These are phyloP conservation scores for Lodderomyces oxycetoniae DNA, from an alignment of 1,139 yeast genomes.

Conservation along the genomic window DNA sequence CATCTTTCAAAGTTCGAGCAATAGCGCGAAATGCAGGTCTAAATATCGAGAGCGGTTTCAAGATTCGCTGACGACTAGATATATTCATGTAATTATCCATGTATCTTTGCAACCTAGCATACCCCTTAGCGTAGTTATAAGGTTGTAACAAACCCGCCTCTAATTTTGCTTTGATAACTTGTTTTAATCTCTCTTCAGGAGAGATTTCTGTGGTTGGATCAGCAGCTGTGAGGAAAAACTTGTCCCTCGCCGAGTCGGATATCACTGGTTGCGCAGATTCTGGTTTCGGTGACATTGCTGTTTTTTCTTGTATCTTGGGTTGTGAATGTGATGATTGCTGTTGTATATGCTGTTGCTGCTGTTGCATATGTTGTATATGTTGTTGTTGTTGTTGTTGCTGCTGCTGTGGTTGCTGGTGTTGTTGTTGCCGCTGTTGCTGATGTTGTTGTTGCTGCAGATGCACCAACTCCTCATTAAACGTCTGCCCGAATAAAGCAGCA, in stretches of 20 bases:
- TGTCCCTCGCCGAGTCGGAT: slow-evolving; percentile 82
- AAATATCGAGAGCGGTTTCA: slow-evolving; percentile 80
- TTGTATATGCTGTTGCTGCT: slow-evolving; percentile 7
- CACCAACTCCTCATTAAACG: slow-evolving; percentile 16
- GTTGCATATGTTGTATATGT: slow-evolving; percentile 6
- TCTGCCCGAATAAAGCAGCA: slow-evolving; percentile 19
- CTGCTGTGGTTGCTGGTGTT: slow-evolving; percentile 12
- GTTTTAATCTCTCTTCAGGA: slow-evolving; percentile 89
- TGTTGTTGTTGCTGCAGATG: slow-evolving; percentile 11
- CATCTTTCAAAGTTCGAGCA: slow-evolving; percentile 85
- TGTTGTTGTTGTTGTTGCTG: slow-evolving; percentile 8
- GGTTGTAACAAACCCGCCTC: slow-evolving; percentile 94
- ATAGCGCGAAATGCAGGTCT: slow-evolving; percentile 94
- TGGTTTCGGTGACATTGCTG: slow-evolving; percentile 4
- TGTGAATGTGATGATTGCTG: too few species aligned
- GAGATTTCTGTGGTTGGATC: slow-evolving; percentile 94
- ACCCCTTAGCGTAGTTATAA: slow-evolving; percentile 90
- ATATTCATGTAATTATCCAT: slow-evolving; percentile 93
- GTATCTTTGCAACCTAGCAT: slow-evolving; percentile 81
- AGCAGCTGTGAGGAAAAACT: slow-evolving; percentile 93
- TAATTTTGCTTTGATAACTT: slow-evolving; percentile 91
- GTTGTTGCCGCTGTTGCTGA: slow-evolving; percentile 11
- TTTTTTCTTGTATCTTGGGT: slow-evolving; percentile 7
- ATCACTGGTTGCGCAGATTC: slow-evolving; percentile 39
- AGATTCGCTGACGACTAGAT: slow-evolving; percentile 78